Base-by-base conservation (phyloP, 2,329 filamentous ascomycete genomes). In the Ophiostoma ips region DNA sequence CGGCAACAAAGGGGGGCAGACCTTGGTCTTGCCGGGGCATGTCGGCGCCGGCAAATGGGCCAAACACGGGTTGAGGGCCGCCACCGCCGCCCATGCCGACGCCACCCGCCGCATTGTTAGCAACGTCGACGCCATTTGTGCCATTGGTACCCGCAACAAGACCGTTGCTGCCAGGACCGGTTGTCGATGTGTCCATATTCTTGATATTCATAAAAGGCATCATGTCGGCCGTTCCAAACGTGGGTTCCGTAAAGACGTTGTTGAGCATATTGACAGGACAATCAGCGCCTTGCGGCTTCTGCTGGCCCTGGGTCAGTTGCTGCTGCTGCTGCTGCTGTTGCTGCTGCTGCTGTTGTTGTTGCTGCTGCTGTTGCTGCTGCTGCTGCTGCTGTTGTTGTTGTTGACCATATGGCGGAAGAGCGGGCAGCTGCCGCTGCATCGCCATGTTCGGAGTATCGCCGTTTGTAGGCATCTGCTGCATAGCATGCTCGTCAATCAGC, bases 241-340 rank as follows among this genome's bases (percentile, higher is more conserved):
- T 63, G 1, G 65, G 62, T 46, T 66, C 61, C 1, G 62, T 52
- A 60, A 71, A 67, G 19, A 67, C 54, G 5, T 60, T 58, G 46
- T 68, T 63, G 31, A 71, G 57, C 21, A 65, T 64, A 16, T 61
- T 56, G 55, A 58, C 50, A 18, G 41, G 53, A 47, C 47, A 52
- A 38, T 48, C 36, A 52, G 9, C 10, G 34, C 34, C 13, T 11
- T 13, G 30, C 7, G 33, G 15, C n/a, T 44, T 12, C n/a, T 47
- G 45, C 21, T 56, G 46, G 35, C 50, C 48, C 15, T 33, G 24
- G 15, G 10, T 9, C 11, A 15, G 5, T 4, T 44, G 49, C 35
- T 36, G 34, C 30, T 49, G 51, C 2, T 46, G 41, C 16, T 30
- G 41, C 19, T 37, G 49, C 45, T 41, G 52, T 31, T 49, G 33